Evolutionary conservation across 805 yeast genomes (phyloP).

Genomic region (Candida argentea): DNA sequence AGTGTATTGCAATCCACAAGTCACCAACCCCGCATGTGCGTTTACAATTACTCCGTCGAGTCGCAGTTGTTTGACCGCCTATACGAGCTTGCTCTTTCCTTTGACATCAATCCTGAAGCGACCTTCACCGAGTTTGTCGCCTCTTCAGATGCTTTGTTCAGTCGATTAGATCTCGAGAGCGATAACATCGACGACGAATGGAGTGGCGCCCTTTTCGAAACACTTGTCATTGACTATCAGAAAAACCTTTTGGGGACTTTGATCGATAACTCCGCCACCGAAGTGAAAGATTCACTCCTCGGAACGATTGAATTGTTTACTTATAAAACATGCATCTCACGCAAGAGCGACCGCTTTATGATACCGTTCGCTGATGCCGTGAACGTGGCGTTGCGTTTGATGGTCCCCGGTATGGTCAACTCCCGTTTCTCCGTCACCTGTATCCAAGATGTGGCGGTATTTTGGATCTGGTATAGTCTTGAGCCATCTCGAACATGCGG

Average conservation of each 20-base stretch:
- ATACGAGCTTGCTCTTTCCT: slow-evolving; percentile 41
- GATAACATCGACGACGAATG: slow-evolving; percentile 13
- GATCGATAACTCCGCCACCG: slow-evolving; percentile 14
- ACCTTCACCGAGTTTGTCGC: slow-evolving; percentile 26
- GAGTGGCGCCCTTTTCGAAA: slow-evolving; percentile 30
- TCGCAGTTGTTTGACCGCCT: slow-evolving; percentile 13
- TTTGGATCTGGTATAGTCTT: slow-evolving; percentile 31
- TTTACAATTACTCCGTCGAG: neutral
- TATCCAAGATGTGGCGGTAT: slow-evolving; percentile 19
- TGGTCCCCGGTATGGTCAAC: slow-evolving; percentile 27
- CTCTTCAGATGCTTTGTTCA: slow-evolving; percentile 34
- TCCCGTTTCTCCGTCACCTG: slow-evolving; percentile 10
- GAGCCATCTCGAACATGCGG: slow-evolving; percentile 8
- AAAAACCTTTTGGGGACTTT: slow-evolving; percentile 16
- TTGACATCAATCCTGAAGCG: slow-evolving; percentile 51
- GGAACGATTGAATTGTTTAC: slow-evolving; percentile 15
- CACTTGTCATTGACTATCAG: slow-evolving; percentile 34
- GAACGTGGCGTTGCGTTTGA: slow-evolving; percentile 14
- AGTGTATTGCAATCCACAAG: slow-evolving; percentile 9
- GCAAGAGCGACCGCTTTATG: slow-evolving; percentile 1
- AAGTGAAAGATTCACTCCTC: slow-evolving; percentile 18
- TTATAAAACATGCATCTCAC: slow-evolving; percentile 4
- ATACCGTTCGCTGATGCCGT: slow-evolving; percentile 11
- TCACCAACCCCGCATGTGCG: neutral
- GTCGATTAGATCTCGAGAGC: slow-evolving; percentile 10